Conservation (phyloP, 106 monocot species). For the Narthecium ossifragum region DNA sequence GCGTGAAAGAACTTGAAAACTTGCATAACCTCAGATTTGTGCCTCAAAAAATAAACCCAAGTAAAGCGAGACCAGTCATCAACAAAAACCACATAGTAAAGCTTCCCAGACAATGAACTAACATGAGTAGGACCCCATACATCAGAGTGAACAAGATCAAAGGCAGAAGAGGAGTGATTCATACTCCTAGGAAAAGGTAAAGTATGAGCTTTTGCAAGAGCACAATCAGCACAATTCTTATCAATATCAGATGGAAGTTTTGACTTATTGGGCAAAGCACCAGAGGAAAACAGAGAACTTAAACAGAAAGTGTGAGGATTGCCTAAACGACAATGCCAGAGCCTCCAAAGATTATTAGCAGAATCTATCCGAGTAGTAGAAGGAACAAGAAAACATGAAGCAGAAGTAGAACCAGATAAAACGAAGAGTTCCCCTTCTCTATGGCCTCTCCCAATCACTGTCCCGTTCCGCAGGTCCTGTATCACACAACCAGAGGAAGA, state of each 20-base stretch:
- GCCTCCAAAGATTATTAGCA: neutral
- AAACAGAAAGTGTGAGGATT: neutral
- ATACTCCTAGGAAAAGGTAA: no score
- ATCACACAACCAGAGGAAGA: conserved; percentile 6
- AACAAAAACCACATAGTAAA: conserved; percentile 5
- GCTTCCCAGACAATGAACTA: no score
- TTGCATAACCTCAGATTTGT: neutral
- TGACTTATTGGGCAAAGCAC: neutral
- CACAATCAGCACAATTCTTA: conserved; percentile 3
- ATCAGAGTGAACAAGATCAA: no score
- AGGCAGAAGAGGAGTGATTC: no score
- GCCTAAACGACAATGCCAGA: neutral
- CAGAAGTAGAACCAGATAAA: neutral
- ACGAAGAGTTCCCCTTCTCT: conserved; percentile 1
- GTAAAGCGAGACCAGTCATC: conserved; percentile 8
- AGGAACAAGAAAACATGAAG: neutral
- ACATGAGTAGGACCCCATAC: neutral
- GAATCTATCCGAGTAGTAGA: neutral
- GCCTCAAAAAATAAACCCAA: neutral
- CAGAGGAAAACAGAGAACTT: conserved; percentile 5
- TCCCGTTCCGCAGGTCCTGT: conserved; percentile 10
- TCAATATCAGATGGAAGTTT: no score
- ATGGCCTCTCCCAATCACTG: conserved; percentile 5
- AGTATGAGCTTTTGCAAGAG: conserved; percentile 6
- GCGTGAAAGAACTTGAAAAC: neutral